Conservation (phyloP, 2,329 filamentous ascomycete species). For the Penicillium digitatum region DNA sequence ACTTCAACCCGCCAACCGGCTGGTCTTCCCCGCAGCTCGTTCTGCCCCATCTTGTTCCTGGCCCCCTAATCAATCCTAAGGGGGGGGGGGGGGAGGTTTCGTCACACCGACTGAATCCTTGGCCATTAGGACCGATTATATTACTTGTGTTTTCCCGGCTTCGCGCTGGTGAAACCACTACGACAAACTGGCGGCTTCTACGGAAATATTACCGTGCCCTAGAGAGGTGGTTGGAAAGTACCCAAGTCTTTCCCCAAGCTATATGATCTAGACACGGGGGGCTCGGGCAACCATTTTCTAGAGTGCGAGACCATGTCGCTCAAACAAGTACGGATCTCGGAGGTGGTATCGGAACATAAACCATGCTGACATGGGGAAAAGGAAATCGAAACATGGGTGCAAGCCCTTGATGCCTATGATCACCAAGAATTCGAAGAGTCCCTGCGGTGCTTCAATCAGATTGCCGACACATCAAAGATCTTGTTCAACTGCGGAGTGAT, state of each 20-base stretch:
- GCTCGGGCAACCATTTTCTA: not conserved
- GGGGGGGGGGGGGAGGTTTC: too few relatives aligned
- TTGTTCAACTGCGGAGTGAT: conserved; percentile 98
- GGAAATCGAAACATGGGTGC: conserved; percentile 99
- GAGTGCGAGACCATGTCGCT: conserved; percentile 50
- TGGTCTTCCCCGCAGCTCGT: not conserved
- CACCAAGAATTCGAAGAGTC: conserved; percentile 96
- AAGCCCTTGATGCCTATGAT: conserved; percentile 86
- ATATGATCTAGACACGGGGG: not conserved
- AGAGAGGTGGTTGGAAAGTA: conserved; percentile 5
- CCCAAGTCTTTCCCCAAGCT: not conserved
- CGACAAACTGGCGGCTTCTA: not conserved
- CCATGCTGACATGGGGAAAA: conserved; percentile 36
- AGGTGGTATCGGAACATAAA: not conserved
- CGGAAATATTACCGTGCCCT: not conserved
- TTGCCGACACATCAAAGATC: conserved; percentile 95
- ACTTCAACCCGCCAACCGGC: not conserved
- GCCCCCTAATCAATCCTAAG: not conserved
- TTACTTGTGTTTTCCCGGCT: conserved; percentile 8
- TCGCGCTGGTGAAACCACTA: not conserved
- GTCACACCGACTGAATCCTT: conserved; percentile 12
- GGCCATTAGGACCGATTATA: conserved; percentile 11
- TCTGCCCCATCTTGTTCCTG: conserved; percentile 2
- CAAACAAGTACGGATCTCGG: conserved; percentile 51
- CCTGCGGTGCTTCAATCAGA: conserved; percentile 74